phyloP scores from a whole-genome alignment of 371 early-diverging fungal genomes.

The Phascolomyces articulosus region DNA sequence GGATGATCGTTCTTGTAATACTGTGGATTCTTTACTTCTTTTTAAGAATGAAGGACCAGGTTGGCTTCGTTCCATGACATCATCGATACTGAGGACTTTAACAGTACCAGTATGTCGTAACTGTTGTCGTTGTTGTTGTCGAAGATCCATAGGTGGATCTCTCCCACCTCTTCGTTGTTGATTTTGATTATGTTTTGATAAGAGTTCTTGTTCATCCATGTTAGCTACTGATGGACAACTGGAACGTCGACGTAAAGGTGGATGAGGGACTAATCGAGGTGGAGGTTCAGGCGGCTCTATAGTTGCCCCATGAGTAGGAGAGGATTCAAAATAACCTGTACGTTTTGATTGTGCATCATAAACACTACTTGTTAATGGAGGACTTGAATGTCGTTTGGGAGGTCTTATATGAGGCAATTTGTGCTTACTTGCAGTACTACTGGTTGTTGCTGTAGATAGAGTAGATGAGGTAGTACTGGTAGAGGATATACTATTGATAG shows the following conservation, averaged over 20 bases:
- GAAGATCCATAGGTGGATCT: too few species aligned
- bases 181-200: too few species aligned
- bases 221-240: conserved; percentile 12
- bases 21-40: background rate
- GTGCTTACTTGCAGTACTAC: too few species aligned
- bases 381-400: background rate
- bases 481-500: too few species aligned
- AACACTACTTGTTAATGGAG: background rate
- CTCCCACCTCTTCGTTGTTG: too few species aligned
- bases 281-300: conserved; percentile 20
- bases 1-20: background rate
- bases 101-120: too few species aligned
- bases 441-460: too few species aligned
- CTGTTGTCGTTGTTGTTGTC: too few species aligned
- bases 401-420: background rate
- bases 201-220: background rate
- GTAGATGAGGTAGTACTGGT: background rate
- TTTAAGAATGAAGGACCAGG: background rate
- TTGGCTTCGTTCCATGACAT: background rate
- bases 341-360: too few species aligned
- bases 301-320: too few species aligned
- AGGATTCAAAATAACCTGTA: too few species aligned
- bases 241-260: conserved; percentile 14
- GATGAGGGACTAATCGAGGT: conserved; percentile 7
- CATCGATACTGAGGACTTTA: background rate